phyloP scores from a whole-genome alignment of 192 early-diverging fungal genomes.

The Coemansia sp. region DNA sequence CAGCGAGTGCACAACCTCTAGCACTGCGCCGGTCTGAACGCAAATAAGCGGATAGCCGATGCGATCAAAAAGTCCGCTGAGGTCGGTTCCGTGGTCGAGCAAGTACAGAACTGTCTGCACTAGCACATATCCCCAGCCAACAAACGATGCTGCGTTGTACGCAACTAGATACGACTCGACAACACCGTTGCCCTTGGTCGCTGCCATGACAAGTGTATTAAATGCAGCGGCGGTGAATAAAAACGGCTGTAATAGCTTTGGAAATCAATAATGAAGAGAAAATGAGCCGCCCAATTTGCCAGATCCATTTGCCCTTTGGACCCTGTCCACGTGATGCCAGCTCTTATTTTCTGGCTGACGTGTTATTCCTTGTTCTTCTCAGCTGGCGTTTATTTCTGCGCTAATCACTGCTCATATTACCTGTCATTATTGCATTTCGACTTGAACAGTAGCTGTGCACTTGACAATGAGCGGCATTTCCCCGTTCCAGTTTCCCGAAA shows the following conservation, averaged over 20 bases:
- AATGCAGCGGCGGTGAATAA: background rate
- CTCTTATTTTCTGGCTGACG: background rate
- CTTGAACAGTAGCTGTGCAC: background rate
- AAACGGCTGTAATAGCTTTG: background rate
- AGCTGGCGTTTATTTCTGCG: background rate
- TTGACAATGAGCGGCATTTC: background rate
- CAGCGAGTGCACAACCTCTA: conserved; percentile 70
- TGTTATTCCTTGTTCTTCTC: background rate
- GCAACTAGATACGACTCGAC: conserved; percentile 69
- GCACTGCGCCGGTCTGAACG: conserved; percentile 80
- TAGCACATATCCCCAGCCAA: conserved; percentile 81
- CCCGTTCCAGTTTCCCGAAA: conserved; percentile 74
- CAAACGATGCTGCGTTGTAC: conserved; percentile 82
- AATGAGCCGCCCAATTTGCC: too few relatives aligned
- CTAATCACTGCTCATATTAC: background rate
- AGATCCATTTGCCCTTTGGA: too few relatives aligned
- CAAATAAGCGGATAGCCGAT: conserved; percentile 63
- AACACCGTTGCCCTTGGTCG: conserved; percentile 20
- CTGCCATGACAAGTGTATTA: conserved; percentile 1
- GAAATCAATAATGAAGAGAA: too few relatives aligned
- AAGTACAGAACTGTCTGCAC: conserved; percentile 58
- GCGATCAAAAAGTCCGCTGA: conserved; percentile 61
- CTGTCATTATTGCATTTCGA: background rate
- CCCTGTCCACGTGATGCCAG: background rate
- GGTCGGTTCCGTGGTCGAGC: conserved; percentile 56